Evolutionary conservation across 192 early-diverging fungal genomes (phyloP).

Genomic region (Coemansia sp.): DNA sequence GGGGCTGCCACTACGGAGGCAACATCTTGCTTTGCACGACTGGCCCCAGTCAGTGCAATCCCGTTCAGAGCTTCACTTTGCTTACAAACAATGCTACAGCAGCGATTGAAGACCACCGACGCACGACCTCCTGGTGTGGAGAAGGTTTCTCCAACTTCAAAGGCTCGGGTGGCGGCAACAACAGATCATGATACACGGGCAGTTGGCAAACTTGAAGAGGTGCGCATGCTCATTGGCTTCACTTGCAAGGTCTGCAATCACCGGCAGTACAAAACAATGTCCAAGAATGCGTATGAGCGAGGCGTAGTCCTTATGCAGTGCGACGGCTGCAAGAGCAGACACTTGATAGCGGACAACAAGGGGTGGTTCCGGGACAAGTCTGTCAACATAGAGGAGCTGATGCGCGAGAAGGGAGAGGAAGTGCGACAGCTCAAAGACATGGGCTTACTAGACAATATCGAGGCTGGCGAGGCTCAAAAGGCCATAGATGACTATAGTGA

Average conservation of each 20-base stretch:
- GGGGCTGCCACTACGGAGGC: neutral
- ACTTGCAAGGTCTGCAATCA: conserved; percentile 92
- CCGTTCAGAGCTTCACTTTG: neutral
- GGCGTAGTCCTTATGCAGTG: conserved; percentile 96
- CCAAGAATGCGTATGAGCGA: conserved; percentile 82
- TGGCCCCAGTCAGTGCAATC: neutral
- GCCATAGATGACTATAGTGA: conserved; percentile 25
- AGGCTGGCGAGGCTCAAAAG: conserved; percentile 32
- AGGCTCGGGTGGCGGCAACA: neutral
- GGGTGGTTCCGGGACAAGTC: conserved; percentile 86
- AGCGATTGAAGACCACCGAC: conserved; percentile 19
- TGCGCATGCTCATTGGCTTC: conserved; percentile 79
- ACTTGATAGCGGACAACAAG: conserved; percentile 96
- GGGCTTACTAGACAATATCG: conserved; percentile 42
- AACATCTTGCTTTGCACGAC: neutral
- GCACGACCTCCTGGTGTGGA: conserved; percentile 1
- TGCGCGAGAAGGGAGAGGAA: conserved; percentile 73
- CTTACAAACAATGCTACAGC: neutral
- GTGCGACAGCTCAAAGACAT: conserved; percentile 58
- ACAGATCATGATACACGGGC: neutral
- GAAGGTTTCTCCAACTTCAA: neutral
- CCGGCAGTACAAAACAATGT: conserved; percentile 88
- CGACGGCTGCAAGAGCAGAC: conserved; percentile 84
- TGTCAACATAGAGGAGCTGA: conserved; percentile 80
- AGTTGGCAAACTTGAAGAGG: conserved; percentile 17